These are phyloP conservation scores for Micromonas pusilla DNA, from an alignment of 139 green algal species.

Conservation along the genomic window DNA sequence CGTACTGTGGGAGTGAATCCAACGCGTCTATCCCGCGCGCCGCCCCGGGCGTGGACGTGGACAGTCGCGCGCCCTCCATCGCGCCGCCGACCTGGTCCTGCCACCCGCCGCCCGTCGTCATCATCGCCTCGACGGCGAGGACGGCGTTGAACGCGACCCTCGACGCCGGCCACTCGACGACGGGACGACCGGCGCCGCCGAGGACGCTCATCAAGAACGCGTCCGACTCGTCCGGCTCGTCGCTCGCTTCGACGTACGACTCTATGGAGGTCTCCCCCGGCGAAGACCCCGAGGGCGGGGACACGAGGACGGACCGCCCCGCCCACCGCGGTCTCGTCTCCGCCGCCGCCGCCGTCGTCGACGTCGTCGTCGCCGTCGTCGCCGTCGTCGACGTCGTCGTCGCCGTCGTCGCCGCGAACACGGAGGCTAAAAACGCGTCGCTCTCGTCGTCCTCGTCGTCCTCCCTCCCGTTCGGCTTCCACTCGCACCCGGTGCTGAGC, in stretches of 20 bases:
- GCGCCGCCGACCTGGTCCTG: slow-evolving; percentile 36
- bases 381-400: background rate
- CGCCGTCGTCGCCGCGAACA: background rate
- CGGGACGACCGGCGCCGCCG: no score
- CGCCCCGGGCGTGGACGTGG: background rate
- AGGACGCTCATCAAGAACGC: no score
- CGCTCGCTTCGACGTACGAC: no score
- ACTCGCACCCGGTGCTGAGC: background rate
- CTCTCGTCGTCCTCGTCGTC: background rate
- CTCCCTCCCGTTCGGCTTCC: background rate
- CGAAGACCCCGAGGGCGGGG: no score
- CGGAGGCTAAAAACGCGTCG: no score
- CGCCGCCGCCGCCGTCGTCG: background rate
- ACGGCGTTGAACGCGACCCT: slow-evolving; percentile 28
- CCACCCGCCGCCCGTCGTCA: slow-evolving; percentile 42
- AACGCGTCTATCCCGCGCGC: no score
- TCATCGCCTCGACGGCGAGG: slow-evolving; percentile 37
- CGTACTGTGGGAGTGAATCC: background rate
- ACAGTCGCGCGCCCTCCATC: background rate
- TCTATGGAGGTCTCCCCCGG: no score
- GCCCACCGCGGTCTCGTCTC: background rate
- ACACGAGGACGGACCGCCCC: no score
- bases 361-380: background rate
- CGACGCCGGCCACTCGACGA: background rate
- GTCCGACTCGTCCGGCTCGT: no score